These are phyloP conservation scores for Kickxella alabastrina DNA, from an alignment of 192 early-diverging fungal species.

Conservation along the genomic window DNA sequence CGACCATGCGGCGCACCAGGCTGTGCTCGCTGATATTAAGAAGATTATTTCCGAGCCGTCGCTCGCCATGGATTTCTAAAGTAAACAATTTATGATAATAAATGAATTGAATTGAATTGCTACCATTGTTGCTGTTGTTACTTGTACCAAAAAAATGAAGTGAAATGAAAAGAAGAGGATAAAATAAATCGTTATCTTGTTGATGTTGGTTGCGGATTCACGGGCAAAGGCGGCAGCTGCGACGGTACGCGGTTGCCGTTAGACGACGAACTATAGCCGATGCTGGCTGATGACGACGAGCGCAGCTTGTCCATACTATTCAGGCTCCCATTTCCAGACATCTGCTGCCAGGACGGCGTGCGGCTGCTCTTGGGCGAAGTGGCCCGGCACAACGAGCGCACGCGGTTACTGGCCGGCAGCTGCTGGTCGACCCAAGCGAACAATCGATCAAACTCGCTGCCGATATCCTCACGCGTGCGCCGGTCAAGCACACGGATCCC, in stretches of 20 bases:
- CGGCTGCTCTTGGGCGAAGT: conserved; percentile 38
- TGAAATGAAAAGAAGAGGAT: background rate
- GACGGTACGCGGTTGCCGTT: conserved; percentile 40
- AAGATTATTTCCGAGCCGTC: conserved; percentile 21
- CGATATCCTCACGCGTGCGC: conserved; percentile 52
- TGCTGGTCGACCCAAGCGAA: conserved; percentile 53
- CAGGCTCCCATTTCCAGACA: background rate
- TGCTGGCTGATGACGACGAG: conserved; percentile 36
- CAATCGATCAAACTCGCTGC: conserved; percentile 53
- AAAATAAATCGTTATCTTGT: background rate
- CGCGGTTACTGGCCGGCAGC: conserved; percentile 29
- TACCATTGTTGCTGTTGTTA: background rate
- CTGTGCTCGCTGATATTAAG: conserved; percentile 23
- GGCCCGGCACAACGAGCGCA: conserved; percentile 28
- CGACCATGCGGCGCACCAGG: conserved; percentile 27
- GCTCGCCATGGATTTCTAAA: conserved; percentile 31
- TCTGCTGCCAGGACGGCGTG: conserved; percentile 36
- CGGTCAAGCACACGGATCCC: conserved; percentile 19
- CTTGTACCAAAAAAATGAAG: too few relatives aligned
- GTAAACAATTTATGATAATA: background rate
- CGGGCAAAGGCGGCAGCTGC: conserved; percentile 36
- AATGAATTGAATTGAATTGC: background rate
- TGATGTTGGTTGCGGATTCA: conserved; percentile 4
- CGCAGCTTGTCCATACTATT: conserved; percentile 19
- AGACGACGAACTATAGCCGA: conserved; percentile 34